Base-by-base conservation (phyloP, 1,284 basidiomycete species). In the Paramarasmius palmivorus region DNA sequence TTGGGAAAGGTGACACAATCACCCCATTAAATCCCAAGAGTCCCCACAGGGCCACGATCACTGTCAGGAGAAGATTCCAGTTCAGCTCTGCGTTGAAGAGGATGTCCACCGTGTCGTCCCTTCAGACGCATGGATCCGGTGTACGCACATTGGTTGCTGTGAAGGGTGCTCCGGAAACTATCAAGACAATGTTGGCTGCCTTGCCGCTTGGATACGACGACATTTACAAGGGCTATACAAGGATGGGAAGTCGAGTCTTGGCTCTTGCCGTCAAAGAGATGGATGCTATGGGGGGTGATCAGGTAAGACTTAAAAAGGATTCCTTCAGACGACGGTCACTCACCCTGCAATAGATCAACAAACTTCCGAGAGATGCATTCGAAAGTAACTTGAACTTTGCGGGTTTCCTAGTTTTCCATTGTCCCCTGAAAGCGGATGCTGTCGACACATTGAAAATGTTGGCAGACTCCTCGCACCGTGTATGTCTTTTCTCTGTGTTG, bases 391-490 rank as follows among this genome's bases (percentile, higher is more conserved):
- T 98, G 36, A 73, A 68, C 3, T 98, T 98, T 66, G 92, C 83
- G 26, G 95, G 95, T 10, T 98, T 98, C 78, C 76, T 98, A 57
- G 92, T 98, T 12, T 98, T 98, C 84, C 93, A 96, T 67, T 97
- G 94, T 67, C 95, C 95, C 1, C 81, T 98, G 60, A 98, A 98
- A 72, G 72, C 83, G n/a, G 95, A 98, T 68, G 95, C 95, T 2
- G 78, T 97, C 9, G 85, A 90, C 59, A 83, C 90, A 0, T 77
- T 98, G 54, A 93, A 92, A 70, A 95, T 95, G 92, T 78, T 98
- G 50, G 86, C 89, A 9, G 94, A 97, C 66, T 93, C 94, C 7
- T 96, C 93, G 1, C 95, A 98, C 73, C 82, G 95, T 40, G 93
- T 95, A 73, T 53, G 90, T 80, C 10, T 36, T 36, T 50, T 6